Conservation (phyloP, 176 grass and related monocot genomes). For the Sorghum bicolor region Sorghum_bicolor_NCBIv3 NC_012875.2:5717001-5717500, state of each 20-base stretch:
- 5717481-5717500: conserved; percentile 56
- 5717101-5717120: conserved; percentile 97
- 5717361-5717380: conserved; percentile 31
- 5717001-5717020: conserved; percentile 95
- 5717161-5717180: conserved; percentile 39
- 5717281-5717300: conserved; percentile 89
- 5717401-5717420: conserved; percentile 54
- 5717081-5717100: conserved; percentile 81
- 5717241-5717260: conserved; percentile 63
- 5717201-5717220: conserved; percentile 75
- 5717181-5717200: conserved; percentile 86
- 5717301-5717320: conserved; percentile 49
- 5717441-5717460: conserved; percentile 35
- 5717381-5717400: conserved; percentile 49
- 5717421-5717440: no score
- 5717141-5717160: conserved; percentile 86
- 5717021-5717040: conserved; percentile 89
- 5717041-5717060: conserved; percentile 90
- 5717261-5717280: conserved; percentile 65
- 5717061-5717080: conserved; percentile 80
- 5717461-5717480: conserved; percentile 40
- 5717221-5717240: conserved; percentile 77
- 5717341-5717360: conserved; percentile 52
- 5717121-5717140: conserved; percentile 99
- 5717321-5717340: conserved; percentile 50